phyloP scores from a whole-genome alignment of 164 flowering plant species.

The Kingdonia uniflora region DNA sequence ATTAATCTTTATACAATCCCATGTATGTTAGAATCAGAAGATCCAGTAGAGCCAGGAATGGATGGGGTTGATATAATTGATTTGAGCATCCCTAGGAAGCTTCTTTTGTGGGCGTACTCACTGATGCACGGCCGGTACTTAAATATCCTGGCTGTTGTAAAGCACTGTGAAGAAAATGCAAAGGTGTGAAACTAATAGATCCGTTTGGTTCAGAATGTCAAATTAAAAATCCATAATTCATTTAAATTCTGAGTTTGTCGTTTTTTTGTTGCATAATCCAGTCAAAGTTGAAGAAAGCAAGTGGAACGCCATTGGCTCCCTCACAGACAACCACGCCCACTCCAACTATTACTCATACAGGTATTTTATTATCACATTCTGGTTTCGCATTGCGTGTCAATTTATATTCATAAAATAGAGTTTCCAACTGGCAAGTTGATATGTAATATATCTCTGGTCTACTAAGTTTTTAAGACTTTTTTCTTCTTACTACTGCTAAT shows the following conservation, averaged over 20 bases:
- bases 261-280: constrained; percentile 20
- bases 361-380: constrained; percentile 13
- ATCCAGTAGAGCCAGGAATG: constrained; percentile 32
- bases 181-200: constrained; percentile 40
- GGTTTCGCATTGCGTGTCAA: no score
- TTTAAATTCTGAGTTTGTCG: not conserved
- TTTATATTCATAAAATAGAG: no score
- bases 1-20: constrained; percentile 55
- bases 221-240: not conserved
- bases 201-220: not conserved
- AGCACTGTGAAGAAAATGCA: constrained; percentile 83
- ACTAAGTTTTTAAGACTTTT: no score
- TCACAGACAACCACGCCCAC: constrained; percentile 20
- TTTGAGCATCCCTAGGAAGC: constrained; percentile 72
- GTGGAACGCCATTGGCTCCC: constrained; percentile 29
- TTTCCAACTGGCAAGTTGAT: no score
- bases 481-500: no score
- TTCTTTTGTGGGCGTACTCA: constrained; percentile 90
- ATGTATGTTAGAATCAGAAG: constrained; percentile 32
- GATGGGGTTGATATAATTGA: constrained; percentile 64
- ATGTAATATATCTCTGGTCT: no score
- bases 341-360: constrained; percentile 26
- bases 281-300: constrained; percentile 61
- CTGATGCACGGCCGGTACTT: constrained; percentile 68
- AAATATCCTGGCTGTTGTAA: constrained; percentile 58